Evolutionary conservation across 768 basidiomycete species (phyloP), one percentile per base, ranked within the genome.

Genomic region (Hemileccinum impolitum): DNA sequence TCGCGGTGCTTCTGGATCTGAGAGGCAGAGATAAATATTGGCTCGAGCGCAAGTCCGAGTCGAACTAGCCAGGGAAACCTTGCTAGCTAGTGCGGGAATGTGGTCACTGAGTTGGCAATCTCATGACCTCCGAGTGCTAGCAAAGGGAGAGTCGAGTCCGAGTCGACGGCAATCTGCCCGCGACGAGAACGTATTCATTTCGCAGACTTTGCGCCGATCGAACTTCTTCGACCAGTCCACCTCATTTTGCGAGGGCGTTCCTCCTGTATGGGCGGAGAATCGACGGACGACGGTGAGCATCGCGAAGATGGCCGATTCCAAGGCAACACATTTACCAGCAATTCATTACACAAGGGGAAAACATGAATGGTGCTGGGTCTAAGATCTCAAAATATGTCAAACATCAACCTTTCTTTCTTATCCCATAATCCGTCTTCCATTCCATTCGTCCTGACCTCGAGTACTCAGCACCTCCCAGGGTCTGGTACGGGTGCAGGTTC

Each of bases 401-500:
- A 17, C n/a, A 17, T 13, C 18, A 19, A 35, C 28, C 31, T 39
- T 40, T n/a, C 57, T 36, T 36, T 36, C 12, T 34, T 34, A 50
- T 45, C 37, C 34, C 13, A 50, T 23, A 23, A n/a, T 30, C 11
- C 28, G 28, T 12, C 28, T 30, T 30, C 28, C 28, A 5, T 28
- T 45, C 3, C 23, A 39, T 44, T 34, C 43, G 26, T 44, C 21
- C 45, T 40, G 32, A 25, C 43, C 49, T 30, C 41, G 18, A 51
- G 45, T 41, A 18, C 31, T 63, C 47, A 68, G 42, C 67, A 69
- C 45, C 48, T 59, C 34, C 65, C 69, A 45, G 72, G 70, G 4
- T 75, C 18, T 28, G 64, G 77, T 10, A 67, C 66, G 10, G 69
- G 73, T 9, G 64, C 59, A 9, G 69, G 63, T 26, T 61, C 62